Base-by-base conservation (phyloP, 2,329 filamentous ascomycete genomes). In the Pestalotiopsis sp. region DNA sequence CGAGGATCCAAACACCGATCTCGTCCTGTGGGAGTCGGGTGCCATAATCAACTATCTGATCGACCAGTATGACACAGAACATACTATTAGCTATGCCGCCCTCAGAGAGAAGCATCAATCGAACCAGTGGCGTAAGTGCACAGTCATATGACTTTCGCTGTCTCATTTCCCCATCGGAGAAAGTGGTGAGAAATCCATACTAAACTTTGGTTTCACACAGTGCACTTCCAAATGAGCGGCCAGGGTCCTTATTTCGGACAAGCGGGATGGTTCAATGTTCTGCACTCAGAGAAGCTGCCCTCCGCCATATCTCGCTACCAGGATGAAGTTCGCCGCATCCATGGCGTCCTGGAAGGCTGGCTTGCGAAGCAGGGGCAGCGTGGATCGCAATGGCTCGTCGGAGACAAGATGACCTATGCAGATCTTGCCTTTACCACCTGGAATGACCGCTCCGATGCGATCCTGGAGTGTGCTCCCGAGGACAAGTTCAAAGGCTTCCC, bases 21-120 rank as follows among this genome's bases (percentile, higher is more conserved):
- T 86, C 57, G 80, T 79, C 0, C 77, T 84, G 45, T 87, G 84
- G 83, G 84, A 86, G 73, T 82, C 80, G 23, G 83, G 82, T 31
- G 84, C 85, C n/a, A 85, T 86, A 72, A 71, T 87, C 69, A 78
- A 83, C 68, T 87, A 86, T 69, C 71, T 86, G 11, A 70, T 82
- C 65, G 79, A 82, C 38, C 75, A 72, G 11, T 86, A 85, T 75
- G 83, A 86, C 76, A 80, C 72, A 52, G 71, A 79, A 2, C 71
- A 78, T 57, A 81, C 76, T 59, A 69, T 85, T 59, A 79, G 77
- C 68, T 84, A 58, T 27, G 55, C n/a, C 14, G 11, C 55, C 13
- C 25, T 36, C 1, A 17, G 14, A 27, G 57, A 59, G 20, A 17
- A 27, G 7, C 57, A 79, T 68, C 75, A 78, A 3, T 78, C 79